Conservation (phyloP, 345 rosid species). For the Aegle marmelos region DNA sequence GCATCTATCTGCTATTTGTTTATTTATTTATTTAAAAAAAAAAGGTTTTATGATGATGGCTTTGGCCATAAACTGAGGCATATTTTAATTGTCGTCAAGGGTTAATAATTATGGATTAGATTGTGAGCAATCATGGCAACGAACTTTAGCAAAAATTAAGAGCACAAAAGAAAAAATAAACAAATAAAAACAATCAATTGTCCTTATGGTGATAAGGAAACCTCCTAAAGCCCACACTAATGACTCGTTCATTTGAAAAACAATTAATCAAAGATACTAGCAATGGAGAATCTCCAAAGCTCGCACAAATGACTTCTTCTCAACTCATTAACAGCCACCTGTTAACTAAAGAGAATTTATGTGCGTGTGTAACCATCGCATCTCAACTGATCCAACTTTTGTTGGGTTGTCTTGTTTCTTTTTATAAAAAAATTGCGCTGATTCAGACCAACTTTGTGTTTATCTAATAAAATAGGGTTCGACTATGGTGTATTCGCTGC, state of each 20-base stretch:
- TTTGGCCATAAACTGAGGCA: background rate
- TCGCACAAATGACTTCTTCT: background rate
- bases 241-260: background rate
- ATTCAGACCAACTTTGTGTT: no score
- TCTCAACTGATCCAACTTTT: background rate
- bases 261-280: background rate
- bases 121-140: background rate
- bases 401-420: background rate
- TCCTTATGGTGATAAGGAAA: no score
- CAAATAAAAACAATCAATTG: background rate
- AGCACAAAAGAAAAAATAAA: background rate
- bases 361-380: background rate
- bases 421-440: no score
- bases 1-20: background rate
- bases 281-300: background rate
- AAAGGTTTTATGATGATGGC: background rate
- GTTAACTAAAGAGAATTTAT: background rate
- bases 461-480: no score
- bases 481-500: no score
- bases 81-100: background rate
- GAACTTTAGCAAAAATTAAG: background rate
- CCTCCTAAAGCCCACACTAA: fast-evolving
- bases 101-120: background rate
- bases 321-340: background rate
- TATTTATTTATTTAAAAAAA: no score